phyloP scores from a whole-genome alignment of 768 basidiomycete species.

The Udeniomyces megalosporus region DNA sequence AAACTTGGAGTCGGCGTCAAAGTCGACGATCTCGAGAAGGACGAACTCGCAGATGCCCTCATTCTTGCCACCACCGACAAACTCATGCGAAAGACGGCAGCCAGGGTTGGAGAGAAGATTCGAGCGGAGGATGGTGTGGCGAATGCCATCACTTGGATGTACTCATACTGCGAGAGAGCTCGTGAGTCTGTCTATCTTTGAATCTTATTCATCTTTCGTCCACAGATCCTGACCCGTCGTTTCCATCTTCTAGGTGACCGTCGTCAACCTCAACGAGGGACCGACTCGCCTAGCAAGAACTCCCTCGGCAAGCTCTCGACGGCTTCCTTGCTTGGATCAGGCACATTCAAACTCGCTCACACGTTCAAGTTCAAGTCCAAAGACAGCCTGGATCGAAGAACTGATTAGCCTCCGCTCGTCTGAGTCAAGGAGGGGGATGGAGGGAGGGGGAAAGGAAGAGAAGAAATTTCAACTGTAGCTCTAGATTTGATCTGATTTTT shows the following conservation, averaged over 20 bases:
- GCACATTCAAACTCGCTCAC: too few species aligned
- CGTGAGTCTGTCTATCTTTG: neutral
- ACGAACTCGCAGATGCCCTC: constrained; percentile 42
- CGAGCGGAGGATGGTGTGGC: constrained; percentile 43
- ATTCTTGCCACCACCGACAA: constrained; percentile 42
- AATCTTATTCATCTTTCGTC: too few species aligned
- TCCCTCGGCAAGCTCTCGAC: too few species aligned
- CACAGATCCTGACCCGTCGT: neutral
- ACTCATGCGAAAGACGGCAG: constrained; percentile 48
- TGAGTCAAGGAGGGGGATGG: neutral
- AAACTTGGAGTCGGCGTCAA: constrained; percentile 31
- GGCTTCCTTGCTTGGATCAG: too few species aligned
- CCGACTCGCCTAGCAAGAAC: too few species aligned
- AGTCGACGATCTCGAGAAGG: constrained; percentile 36
- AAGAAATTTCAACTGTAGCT: neutral
- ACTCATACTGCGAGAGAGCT: constrained; percentile 39
- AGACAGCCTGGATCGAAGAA: too few species aligned
- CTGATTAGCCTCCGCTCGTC: too few species aligned
- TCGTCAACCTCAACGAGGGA: neutral
- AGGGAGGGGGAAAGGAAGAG: neutral
- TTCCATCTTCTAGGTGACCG: neutral
- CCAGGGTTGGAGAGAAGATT: constrained; percentile 36
- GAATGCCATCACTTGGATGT: constrained; percentile 42
- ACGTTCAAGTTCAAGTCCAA: too few species aligned
- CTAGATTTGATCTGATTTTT: neutral